Evolutionary conservation across 441 rosid genomes (phyloP).

Genomic region (Arabidopsis lyrata): DNA sequence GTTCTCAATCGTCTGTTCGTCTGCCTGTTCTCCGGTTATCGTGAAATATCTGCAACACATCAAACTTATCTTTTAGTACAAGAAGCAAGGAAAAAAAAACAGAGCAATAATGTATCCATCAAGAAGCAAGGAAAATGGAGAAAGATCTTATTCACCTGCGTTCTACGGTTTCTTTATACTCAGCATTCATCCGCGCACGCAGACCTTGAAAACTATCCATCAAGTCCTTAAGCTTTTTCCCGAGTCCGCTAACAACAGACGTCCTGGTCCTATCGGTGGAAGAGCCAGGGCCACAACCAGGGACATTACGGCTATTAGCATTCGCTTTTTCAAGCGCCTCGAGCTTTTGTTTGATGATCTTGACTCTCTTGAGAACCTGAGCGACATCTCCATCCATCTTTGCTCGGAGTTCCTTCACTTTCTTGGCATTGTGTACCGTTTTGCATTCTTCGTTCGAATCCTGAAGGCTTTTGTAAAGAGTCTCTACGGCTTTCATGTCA

Average conservation of each 20-base stretch:
- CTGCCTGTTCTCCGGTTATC: slow-evolving; percentile 72
- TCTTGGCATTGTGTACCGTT: slow-evolving; percentile 69
- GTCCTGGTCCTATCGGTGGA: slow-evolving; percentile 83
- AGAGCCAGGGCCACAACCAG: slow-evolving; percentile 90
- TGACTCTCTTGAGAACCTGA: slow-evolving; percentile 72
- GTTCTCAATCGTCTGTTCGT: slow-evolving; percentile 78
- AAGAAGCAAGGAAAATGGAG: too few relatives aligned
- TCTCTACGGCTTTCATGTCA: slow-evolving; percentile 68
- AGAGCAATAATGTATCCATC: neutral
- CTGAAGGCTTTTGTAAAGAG: slow-evolving; percentile 63
- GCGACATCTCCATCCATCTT: slow-evolving; percentile 75
- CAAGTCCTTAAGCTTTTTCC: slow-evolving; percentile 80
- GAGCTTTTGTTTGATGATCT: slow-evolving; percentile 73
- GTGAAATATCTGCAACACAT: slow-evolving; percentile 66
- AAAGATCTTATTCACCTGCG: slow-evolving; percentile 47
- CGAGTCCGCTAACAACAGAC: slow-evolving; percentile 80
- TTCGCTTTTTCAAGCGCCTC: slow-evolving; percentile 83
- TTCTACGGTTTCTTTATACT: slow-evolving; percentile 81
- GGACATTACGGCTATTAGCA: slow-evolving; percentile 61
- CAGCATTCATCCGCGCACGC: slow-evolving; percentile 61
- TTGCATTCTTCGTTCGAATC: slow-evolving; percentile 83
- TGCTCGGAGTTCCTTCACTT: slow-evolving; percentile 65
- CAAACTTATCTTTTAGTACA: neutral
- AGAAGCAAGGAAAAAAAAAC: neutral
- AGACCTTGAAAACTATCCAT: slow-evolving; percentile 82